Base-by-base conservation (phyloP, 306 rosid species). In the Parietaria judaica region DNA sequence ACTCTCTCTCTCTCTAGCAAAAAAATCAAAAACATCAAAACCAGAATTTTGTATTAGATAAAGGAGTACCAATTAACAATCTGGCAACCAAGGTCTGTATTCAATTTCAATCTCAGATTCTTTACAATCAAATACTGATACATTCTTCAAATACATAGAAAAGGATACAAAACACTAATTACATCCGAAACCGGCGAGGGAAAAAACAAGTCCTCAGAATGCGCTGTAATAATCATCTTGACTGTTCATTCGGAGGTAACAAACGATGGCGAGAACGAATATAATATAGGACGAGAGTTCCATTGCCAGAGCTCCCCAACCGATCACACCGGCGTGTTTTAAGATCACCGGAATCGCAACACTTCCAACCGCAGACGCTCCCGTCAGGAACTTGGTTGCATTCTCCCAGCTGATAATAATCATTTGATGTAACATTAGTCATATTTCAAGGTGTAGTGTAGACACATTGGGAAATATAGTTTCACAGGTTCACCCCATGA, bases 221-320 rank as follows among this genome's bases (percentile, higher is more conserved):
- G 44, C 51, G 23, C 76, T 61, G 78, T 90, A 90, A 46, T 62
- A 62, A 64, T 65, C 69, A 61, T 84, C 79, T 1, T 77, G 82
- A 53, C 60, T 81, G 56, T 34, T 63, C 72, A 79, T 72, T 58
- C 79, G 36, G 23, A 82, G 60, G 86, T 56, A 90, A 70, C 88
- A 90, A 70, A 86, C 11, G 17, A 90, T 73, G 55, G 95, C 69
- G 2, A 84, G 69, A 54, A 74, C 76, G 51, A 90, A 84, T 66
- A 90, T 69, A 38, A 82, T 78, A 73, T 82, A 83, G 58, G 97
- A 90, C 0, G 95, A 80, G 49, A 90, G 83, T 71, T 75, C 94
- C 97, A 90, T 77, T 51, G 81, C 82, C 73, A 90, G 65, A 46
- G 97, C 95, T 54, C 94, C 97, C 94, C 90, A 90, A 44, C 97